A percentile compares a stretch with the other conserved stretches of the same genome.
These are phyloP conservation scores for Kluyveromyces aestuarii DNA, from an alignment of 805 yeast genomes.

Conservation along the genomic window DNA sequence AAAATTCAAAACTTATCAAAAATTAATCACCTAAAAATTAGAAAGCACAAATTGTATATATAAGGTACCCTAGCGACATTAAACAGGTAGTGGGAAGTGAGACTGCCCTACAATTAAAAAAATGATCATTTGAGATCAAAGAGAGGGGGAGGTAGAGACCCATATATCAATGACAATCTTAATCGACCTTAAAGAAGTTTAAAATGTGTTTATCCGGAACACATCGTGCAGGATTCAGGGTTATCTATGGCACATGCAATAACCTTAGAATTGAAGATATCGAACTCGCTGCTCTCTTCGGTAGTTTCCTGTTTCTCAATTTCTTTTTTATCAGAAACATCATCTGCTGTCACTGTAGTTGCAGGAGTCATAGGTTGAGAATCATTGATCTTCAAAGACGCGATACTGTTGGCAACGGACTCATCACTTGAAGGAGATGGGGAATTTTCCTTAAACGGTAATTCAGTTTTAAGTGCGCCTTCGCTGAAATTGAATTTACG, in stretches of 20 bases:
- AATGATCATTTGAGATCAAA: background rate
- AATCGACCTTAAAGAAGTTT: background rate
- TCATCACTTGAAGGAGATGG: conserved; percentile 29
- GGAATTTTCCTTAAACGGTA: conserved; percentile 21
- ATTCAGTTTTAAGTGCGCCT: conserved; percentile 7
- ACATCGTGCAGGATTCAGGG: conserved; percentile 98
- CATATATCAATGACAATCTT: background rate
- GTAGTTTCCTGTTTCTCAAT: conserved; percentile 14
- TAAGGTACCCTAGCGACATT: conserved; percentile 1
- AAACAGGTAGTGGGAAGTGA: background rate
- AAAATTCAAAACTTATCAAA: background rate
- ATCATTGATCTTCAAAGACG: conserved; percentile 32
- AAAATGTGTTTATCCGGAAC: conserved; percentile 67
- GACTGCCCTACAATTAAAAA: background rate
- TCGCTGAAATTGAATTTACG: conserved; percentile 12
- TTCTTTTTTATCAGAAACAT: conserved; percentile 34
- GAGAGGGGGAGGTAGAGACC: background rate
- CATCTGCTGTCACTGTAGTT: conserved; percentile 29
- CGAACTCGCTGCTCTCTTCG: conserved; percentile 46
- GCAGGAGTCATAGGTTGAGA: conserved; percentile 22
- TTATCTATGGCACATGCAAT: conserved; percentile 95
- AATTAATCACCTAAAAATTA: background rate
- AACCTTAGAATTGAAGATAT: conserved; percentile 86
- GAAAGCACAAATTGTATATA: background rate
- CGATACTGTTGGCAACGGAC: conserved; percentile 32